Conservation (phyloP, 106 monocot genomes). For the Dendrobium nobile region DNA sequence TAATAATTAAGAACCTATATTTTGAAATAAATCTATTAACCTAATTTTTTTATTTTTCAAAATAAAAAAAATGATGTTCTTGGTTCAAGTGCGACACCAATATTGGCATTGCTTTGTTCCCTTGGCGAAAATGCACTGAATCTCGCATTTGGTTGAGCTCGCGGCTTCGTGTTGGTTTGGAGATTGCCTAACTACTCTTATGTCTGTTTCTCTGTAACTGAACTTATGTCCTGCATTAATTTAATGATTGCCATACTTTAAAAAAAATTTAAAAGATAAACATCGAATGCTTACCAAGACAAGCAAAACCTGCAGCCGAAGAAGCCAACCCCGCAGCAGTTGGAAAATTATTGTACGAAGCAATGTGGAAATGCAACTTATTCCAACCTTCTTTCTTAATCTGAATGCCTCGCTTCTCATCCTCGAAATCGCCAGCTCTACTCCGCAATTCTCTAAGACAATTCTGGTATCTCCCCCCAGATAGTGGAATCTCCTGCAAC, state of each 20-base stretch:
- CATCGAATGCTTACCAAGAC: constrained; percentile 50
- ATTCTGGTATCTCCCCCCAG: constrained; percentile 78
- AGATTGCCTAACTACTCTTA: too few relatives aligned
- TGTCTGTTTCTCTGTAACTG: background rate
- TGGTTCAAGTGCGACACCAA: too few relatives aligned
- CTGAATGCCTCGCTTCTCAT: constrained; percentile 68
- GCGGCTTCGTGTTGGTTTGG: too few relatives aligned
- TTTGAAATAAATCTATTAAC: too few relatives aligned
- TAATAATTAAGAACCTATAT: too few relatives aligned
- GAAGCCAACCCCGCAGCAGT: constrained; percentile 94
- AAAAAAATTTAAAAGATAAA: background rate
- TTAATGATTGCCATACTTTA: background rate
- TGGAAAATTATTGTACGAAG: constrained; percentile 90
- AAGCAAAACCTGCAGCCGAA: constrained; percentile 95
- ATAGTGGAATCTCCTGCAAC: constrained; percentile 70
- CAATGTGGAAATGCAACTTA: constrained; percentile 77
- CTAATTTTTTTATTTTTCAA: too few relatives aligned
- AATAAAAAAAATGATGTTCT: too few relatives aligned
- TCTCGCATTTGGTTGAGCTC: too few relatives aligned
- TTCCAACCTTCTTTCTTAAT: constrained; percentile 75
- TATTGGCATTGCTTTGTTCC: too few relatives aligned
- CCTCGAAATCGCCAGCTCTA: constrained; percentile 60
- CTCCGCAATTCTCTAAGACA: constrained; percentile 79
- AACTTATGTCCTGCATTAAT: background rate
- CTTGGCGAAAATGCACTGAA: too few relatives aligned